These are phyloP conservation scores for Linaria vulgaris DNA, from an alignment of 257 asterid genomes.

Conservation along the genomic window DNA sequence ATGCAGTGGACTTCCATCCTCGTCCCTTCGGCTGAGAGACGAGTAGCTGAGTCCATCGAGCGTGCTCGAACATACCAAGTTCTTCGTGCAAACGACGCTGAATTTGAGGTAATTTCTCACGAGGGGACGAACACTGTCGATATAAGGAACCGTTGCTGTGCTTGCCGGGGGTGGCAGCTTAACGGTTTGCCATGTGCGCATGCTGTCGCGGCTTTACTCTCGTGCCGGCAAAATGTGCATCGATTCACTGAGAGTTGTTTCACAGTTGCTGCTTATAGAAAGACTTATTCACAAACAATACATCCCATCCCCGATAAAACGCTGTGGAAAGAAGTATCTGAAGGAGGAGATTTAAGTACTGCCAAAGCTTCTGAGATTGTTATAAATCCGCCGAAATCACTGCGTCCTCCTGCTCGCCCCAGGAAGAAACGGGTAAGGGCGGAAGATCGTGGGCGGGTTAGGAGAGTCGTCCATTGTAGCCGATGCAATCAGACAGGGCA, in stretches of 20 bases:
- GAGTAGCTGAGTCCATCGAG: constrained; percentile 87
- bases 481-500: constrained; percentile 97
- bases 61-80: constrained; percentile 87
- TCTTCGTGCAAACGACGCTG: constrained; percentile 94
- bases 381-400: constrained; percentile 80
- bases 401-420: constrained; percentile 81
- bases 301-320: constrained; percentile 90
- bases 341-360: constrained; percentile 48
- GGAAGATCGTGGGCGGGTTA: constrained; percentile 79
- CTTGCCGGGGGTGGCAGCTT: constrained; percentile 90
- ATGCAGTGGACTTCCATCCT: constrained; percentile 97
- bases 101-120: constrained; percentile 88
- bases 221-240: constrained; percentile 88
- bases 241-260: constrained; percentile 92
- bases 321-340: constrained; percentile 70
- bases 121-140: constrained; percentile 91
- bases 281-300: constrained; percentile 86
- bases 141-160: constrained; percentile 70
- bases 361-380: constrained; percentile 38
- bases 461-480: constrained; percentile 94
- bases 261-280: constrained; percentile 78
- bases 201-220: constrained; percentile 92
- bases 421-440: constrained; percentile 89
- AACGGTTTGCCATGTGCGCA: constrained; percentile 97
- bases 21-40: constrained; percentile 82